These are phyloP conservation scores for Durusdinium trenchii DNA, from an alignment of 73 alveolate genomes.

Conservation along the genomic window DNA sequence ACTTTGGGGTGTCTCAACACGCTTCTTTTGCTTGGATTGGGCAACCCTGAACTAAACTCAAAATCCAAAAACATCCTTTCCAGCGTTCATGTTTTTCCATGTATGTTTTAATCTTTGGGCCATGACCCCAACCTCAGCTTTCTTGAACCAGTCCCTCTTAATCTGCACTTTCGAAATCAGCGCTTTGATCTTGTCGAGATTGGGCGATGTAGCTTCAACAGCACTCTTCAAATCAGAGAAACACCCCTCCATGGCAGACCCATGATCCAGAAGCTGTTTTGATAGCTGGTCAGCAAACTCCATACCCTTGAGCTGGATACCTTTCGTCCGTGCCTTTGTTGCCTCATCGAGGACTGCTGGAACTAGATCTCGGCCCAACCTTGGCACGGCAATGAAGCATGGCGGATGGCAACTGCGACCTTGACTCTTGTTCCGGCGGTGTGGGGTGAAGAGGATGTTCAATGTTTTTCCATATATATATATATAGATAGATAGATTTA, in stretches of 20 bases:
- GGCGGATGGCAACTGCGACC: too few species aligned
- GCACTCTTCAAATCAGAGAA: not conserved
- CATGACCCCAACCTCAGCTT: not conserved
- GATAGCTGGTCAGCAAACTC: not conserved
- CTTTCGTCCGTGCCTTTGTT: not conserved
- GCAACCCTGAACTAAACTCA: not conserved
- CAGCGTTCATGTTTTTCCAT: too few species aligned
- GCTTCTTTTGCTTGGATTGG: not conserved
- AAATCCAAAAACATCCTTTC: not conserved
- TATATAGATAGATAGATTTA: too few species aligned
- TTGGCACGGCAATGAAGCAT: too few species aligned
- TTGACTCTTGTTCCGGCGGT: too few species aligned
- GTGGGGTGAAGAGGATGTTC: too few species aligned
- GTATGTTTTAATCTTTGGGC: too few species aligned
- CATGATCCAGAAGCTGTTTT: not conserved
- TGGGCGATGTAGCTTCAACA: not conserved
- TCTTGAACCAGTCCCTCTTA: not conserved
- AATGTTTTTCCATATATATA: too few species aligned
- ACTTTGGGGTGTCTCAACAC: too few species aligned
- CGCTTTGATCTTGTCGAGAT: not conserved
- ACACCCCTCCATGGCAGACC: not conserved
- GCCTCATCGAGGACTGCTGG: slow-evolving; percentile 11
- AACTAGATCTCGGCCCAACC: not conserved
- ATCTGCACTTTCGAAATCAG: not conserved
- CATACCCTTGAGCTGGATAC: not conserved